Evolutionary conservation across 345 rosid genomes (phyloP).

Genomic region (Lepidium aucheri): DNA sequence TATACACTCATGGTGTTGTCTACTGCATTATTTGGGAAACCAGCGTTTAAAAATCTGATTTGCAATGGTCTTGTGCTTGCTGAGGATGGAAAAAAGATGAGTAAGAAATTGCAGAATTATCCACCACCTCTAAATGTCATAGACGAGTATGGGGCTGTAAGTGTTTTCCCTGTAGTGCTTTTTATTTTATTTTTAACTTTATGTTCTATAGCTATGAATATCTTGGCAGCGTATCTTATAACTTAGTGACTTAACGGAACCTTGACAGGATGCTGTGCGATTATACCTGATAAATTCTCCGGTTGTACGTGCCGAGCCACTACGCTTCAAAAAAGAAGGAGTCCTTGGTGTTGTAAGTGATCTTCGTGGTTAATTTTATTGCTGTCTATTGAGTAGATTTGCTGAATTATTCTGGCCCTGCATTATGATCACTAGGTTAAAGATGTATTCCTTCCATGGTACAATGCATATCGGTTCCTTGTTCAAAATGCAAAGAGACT

Average conservation of each 20-base stretch:
- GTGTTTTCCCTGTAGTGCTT: slow-evolving; percentile 16
- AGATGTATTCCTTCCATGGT: slow-evolving; percentile 99
- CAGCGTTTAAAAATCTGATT: slow-evolving; percentile 86
- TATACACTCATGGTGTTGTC: slow-evolving; percentile 99
- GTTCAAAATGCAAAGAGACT: slow-evolving; percentile 98
- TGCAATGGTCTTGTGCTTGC: slow-evolving; percentile 99
- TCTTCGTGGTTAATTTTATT: background rate
- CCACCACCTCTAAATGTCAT: slow-evolving; percentile 91
- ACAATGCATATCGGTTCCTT: slow-evolving; percentile 95
- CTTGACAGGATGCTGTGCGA: slow-evolving; percentile 80
- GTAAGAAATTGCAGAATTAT: slow-evolving; percentile 80
- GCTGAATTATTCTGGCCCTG: slow-evolving; percentile 7
- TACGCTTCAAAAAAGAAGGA: slow-evolving; percentile 92
- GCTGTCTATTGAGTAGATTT: background rate
- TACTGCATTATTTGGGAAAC: slow-evolving; percentile 91
- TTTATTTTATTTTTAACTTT: background rate
- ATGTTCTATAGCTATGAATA: background rate
- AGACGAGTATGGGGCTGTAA: slow-evolving; percentile 92
- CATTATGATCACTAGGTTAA: slow-evolving; percentile 54
- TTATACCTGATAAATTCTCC: slow-evolving; percentile 95
- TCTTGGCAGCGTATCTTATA: background rate
- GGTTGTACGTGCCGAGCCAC: slow-evolving; percentile 93
- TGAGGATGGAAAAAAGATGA: slow-evolving; percentile 98
- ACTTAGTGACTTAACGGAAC: slow-evolving; percentile 1
- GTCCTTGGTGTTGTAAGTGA: slow-evolving; percentile 89